Evolutionary conservation across 2,329 filamentous ascomycete genomes (phyloP).

Genomic region (Botrytis tulipae): DNA sequence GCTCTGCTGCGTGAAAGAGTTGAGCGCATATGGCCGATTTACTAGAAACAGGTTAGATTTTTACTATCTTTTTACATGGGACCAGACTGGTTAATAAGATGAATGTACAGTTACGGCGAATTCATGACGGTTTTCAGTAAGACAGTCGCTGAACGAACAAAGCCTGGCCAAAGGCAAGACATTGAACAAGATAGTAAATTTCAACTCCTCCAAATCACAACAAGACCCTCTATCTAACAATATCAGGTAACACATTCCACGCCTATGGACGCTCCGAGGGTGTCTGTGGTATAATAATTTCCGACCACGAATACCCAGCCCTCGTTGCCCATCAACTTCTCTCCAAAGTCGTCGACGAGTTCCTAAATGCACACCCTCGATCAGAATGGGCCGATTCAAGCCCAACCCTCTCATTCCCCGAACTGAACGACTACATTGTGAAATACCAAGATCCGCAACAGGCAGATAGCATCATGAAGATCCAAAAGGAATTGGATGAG

Average conservation of each 20-base stretch:
- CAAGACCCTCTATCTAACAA: slow-evolving; percentile 16
- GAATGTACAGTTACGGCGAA: slow-evolving; percentile 47
- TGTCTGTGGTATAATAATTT: slow-evolving; percentile 74
- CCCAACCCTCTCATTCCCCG: slow-evolving; percentile 61
- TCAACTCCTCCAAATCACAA: not conserved
- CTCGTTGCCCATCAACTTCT: slow-evolving; percentile 84
- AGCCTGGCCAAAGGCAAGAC: slow-evolving; percentile 77
- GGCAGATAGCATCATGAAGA: slow-evolving; percentile 91
- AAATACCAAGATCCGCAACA: slow-evolving; percentile 70
- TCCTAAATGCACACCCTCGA: slow-evolving; percentile 71
- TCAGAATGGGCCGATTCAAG: slow-evolving; percentile 60
- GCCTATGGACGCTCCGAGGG: slow-evolving; percentile 74
- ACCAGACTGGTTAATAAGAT: not conserved
- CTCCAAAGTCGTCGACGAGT: slow-evolving; percentile 84
- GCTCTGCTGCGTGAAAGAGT: slow-evolving; percentile 72
- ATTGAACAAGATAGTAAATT: slow-evolving; percentile 72
- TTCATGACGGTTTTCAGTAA: slow-evolving; percentile 85
- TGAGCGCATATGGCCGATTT: slow-evolving; percentile 51
- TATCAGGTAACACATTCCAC: slow-evolving; percentile 69
- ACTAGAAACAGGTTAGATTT: slow-evolving; percentile 16
- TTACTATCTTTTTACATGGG: not conserved
- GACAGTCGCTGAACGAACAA: slow-evolving; percentile 82
- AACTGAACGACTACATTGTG: slow-evolving; percentile 73
- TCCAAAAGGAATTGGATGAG: slow-evolving; percentile 94
- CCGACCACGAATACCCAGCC: slow-evolving; percentile 70